Base-by-base conservation (phyloP, 352 stramenopile species). In the Globisporangium canariense region DNA sequence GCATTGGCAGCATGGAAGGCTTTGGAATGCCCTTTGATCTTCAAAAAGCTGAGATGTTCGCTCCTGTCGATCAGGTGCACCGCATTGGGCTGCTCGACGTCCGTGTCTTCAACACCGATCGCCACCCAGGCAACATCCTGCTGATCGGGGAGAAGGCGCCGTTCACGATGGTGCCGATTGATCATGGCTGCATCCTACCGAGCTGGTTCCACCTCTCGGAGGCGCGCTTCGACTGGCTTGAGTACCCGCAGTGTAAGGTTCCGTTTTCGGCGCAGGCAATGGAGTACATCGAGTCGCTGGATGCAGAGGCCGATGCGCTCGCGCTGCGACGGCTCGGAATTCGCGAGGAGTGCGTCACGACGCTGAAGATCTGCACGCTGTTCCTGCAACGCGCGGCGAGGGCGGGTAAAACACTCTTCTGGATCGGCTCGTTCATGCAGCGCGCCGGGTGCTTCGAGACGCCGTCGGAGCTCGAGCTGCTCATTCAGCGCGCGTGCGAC, bases 41-140 rank as follows among this genome's bases (percentile, higher is more conserved):
- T 4, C 58, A 65, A 2, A 86, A 86, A 58, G 82, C 84, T 1
- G 66, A 66, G n/a, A 71, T 74, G 50, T 93, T 93, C 45, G 80
- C 88, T 0, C 71, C 80, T 0, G 79, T 89, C 1, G 81, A 90
- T 7, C 84, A 97, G 50, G 82, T 97, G 20, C 88, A 96, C 34
- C 79, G 79, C 53, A 94, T 97, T 49, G 89, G 77, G 0, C 52
- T 96, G 20, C 65, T 97, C 14, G 88, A 97, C 36, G 63, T 94
- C 14, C 81, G 89, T 2, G 71, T 96, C 34, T 93, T 94, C 70
- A 96, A 97, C 61, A 92, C 81, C 18, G 88, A 97, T 62, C 83
- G 89, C 10, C 87, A 97, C 54, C 76, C 84, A 7, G 88, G 88
- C 43, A 94, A 91, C 53, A 91, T 92, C 20, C 62, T 91, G 50